A percentile compares a stretch with the other conserved stretches of the same genome.
Conservation (phyloP, 2,329 filamentous ascomycete genomes). For the Pyrenophora seminiperda region DNA sequence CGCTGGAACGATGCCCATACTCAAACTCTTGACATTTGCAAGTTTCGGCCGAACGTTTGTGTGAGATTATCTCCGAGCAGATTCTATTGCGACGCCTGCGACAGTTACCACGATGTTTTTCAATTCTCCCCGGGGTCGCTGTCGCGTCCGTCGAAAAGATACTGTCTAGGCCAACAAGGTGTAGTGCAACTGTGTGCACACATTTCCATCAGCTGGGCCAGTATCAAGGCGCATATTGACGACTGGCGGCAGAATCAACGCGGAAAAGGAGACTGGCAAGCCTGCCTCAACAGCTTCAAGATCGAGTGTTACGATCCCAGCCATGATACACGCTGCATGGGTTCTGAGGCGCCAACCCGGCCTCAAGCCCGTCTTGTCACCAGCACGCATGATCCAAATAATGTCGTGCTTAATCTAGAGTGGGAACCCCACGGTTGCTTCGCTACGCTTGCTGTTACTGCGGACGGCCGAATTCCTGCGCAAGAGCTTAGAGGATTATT, state of each 20-base stretch:
- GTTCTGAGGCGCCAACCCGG: constrained; percentile 23
- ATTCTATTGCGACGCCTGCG: not conserved
- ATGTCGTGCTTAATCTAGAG: constrained; percentile 25
- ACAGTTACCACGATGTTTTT: not conserved
- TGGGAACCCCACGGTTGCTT: constrained; percentile 26
- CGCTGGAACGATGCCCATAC: not conserved
- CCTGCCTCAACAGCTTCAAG: constrained; percentile 22
- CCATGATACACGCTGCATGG: constrained; percentile 25
- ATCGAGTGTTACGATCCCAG: constrained; percentile 25
- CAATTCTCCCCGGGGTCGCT: not conserved
- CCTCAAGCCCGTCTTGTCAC: constrained; percentile 22
- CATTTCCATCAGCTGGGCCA: constrained; percentile 24
- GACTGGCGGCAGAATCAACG: constrained; percentile 20
- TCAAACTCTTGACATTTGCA: not conserved
- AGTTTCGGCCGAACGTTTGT: not conserved
- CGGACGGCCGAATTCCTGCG: constrained; percentile 24
- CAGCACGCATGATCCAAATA: not conserved
- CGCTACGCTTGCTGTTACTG: constrained; percentile 20
- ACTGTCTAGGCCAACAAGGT: constrained; percentile 23
- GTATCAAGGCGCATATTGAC: constrained; percentile 22
- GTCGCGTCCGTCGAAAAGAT: not conserved
- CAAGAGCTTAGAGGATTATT: constrained; percentile 23
- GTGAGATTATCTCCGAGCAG: no score
- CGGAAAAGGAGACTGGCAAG: constrained; percentile 19
- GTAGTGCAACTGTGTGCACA: constrained; percentile 23